These are phyloP conservation scores for Solanum sejunctum DNA, from an alignment of 257 asterid genomes.

Conservation along the genomic window DNA sequence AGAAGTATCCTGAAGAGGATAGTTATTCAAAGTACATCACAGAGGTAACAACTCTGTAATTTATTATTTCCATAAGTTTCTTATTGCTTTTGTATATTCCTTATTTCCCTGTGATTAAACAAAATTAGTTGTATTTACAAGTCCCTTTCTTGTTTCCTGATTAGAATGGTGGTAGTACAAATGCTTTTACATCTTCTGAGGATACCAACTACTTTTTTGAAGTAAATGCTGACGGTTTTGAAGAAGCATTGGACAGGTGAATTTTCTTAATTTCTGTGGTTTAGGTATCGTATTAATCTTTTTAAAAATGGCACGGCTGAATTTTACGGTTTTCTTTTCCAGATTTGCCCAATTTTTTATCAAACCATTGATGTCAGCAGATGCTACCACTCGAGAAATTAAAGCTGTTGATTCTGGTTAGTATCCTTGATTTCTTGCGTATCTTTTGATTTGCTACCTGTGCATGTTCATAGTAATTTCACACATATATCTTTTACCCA, in stretches of 20 bases:
- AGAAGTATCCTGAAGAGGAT: constrained; percentile 89
- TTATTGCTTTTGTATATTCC: not conserved
- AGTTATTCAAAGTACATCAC: constrained; percentile 84
- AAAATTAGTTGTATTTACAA: not conserved
- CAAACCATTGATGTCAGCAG: constrained; percentile 92
- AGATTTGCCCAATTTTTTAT: constrained; percentile 92
- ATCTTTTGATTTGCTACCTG: not conserved
- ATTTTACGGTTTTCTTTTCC: constrained; percentile 13
- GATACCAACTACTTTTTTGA: constrained; percentile 83
- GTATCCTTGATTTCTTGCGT: constrained; percentile 2
- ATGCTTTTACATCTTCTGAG: constrained; percentile 86
- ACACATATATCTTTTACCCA: not conserved
- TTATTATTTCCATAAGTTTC: not conserved
- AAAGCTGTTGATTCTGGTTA: constrained; percentile 97
- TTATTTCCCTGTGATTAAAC: not conserved
- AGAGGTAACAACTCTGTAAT: constrained; percentile 38
- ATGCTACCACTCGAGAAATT: constrained; percentile 91
- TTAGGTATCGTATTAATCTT: not conserved
- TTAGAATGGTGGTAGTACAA: constrained; percentile 95
- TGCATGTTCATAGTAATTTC: constrained; percentile 8
- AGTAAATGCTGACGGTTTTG: constrained; percentile 77
- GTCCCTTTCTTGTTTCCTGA: not conserved
- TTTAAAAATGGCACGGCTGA: not conserved
- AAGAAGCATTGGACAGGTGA: constrained; percentile 94
- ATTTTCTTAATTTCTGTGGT: not conserved